Evolutionary conservation across 345 rosid species (phyloP), one percentile per base, ranked within the genome.

Genomic region (Laguncularia racemosa): DNA sequence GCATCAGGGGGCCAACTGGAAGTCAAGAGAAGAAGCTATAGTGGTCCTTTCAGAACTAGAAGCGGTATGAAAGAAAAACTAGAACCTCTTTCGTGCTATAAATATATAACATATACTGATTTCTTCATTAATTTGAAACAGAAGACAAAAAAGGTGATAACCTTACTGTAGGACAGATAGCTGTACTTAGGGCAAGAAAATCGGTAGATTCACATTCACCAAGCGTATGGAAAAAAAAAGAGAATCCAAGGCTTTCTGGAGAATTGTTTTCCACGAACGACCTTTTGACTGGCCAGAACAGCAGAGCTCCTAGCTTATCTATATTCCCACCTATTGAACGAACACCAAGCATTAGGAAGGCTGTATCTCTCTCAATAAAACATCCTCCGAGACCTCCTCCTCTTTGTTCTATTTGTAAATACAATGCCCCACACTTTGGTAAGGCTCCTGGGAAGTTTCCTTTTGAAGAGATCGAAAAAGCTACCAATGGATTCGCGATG

Each of bases 371-470:
- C 46, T 57, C 82, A 20, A 63, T 58, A 12, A 85, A 76, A 46
- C 57, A 61, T 56, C 81, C 82, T 12, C 69, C 73, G 40, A 64
- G 43, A 16, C 76, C 84, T 0, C 84, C 84, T 45, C 88, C 86
- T 23, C 76, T 82, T 15, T 85, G 92, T 65, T 82, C 92, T 26
- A 59, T 78, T 19, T 80, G 88, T 53, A 80, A 85, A 55, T 79
- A 78, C 48, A 80, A 67, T 15, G 59, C 78, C 4, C 86, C 88
- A 0, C 56, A 58, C 43, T 72, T 80, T 49, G 81, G 81, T 12
- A 82, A 78, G 70, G 61, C 81, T 6, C 79, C 86, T 4, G 70
- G 73, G 70, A 62, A 70, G 56, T 85, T 85, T 73, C 56, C 65
- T 13, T 76, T 68, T 54, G 17, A 19, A 43, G 89, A 85, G 55